Evolutionary conservation across 495 filamentous ascomycete species (phyloP), one percentile per base, ranked within the genome.

Genomic region (Collariella sp.): DNA sequence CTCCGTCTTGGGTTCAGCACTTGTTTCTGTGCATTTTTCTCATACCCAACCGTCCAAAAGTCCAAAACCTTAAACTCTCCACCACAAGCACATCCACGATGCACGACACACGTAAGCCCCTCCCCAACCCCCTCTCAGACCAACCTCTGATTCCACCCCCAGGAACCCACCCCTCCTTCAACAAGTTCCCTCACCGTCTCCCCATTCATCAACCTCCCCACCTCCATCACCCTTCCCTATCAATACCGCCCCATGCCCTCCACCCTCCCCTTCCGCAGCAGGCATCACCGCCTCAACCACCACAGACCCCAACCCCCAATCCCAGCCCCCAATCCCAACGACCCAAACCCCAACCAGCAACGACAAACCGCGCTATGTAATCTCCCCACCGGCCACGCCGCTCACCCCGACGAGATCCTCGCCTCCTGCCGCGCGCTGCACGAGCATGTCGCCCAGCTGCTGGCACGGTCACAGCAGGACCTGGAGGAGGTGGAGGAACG

Each of bases 101-200:
- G 72, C 71, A 74, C 52, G 72, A 74, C 56, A 72, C 75, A 39
- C 67, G 75, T 76, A 69, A 54, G 75, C 7, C 43, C 40, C 35
- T 19, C 40, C 19, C 11, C 1, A 13, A 10, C 31, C 22, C 39
- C 29, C 15, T 0, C 10, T 26, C n/a, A 7, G 46, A n/a, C 41
- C 9, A 7, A 2, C 42, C 3, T 16, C 45, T 57, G 55, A 60
- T 62, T 44, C 6, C 54, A 46, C 11, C 7, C 34, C 7, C 60
- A 93, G 88, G 80, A 53, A 81, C 87, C 4, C 90, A 96, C 70
- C 87, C 86, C 19, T 95, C 56, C 86, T 97, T 42, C 87, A 88
- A 56, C 93, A 98, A 71, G 80, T 96, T 48, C 88, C 48, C 78
- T 97, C 46, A 91, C 88, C 55, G 89, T 96, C 50, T 96, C 91